Evolutionary conservation across 2,329 filamentous ascomycete genomes (phyloP).

Genomic region (Podosphaera xanthii): DNA sequence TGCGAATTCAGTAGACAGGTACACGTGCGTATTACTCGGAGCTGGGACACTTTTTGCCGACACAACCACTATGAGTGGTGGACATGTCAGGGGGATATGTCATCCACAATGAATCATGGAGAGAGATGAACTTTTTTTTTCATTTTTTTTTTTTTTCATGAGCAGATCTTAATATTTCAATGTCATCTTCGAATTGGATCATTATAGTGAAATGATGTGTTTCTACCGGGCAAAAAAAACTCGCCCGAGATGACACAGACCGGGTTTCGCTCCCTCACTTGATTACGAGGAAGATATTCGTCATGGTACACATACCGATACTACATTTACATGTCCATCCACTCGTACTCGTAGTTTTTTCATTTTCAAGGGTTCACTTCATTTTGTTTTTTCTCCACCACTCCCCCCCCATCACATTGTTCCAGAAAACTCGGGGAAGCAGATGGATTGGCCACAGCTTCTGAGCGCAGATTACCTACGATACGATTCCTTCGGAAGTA

Average conservation of each 20-base stretch:
- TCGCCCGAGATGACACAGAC: not conserved
- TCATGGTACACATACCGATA: not conserved
- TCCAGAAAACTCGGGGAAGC: not conserved
- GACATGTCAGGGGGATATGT: too few species aligned
- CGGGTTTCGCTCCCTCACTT: not conserved
- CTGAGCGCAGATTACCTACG: not conserved
- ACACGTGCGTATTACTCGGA: too few species aligned
- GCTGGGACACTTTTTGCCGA: too few species aligned
- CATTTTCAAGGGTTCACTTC: not conserved
- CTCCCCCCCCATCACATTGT: not conserved
- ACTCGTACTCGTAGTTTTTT: not conserved
- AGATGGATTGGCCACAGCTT: not conserved
- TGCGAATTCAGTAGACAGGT: too few species aligned
- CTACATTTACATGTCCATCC: too few species aligned
- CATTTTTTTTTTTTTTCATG: not conserved
- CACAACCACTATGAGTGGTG: too few species aligned
- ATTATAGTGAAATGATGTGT: not conserved
- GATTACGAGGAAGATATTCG: not conserved
- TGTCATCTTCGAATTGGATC: not conserved
- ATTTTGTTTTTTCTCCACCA: not conserved
- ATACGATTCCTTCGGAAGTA: not conserved
- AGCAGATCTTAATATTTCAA: not conserved
- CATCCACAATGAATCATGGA: too few species aligned
- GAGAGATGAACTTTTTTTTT: too few species aligned
- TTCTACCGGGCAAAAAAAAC: not conserved